Percentiles rank a stretch among this genome's conserved stretches.
These are phyloP conservation scores for Fusarium sp. DNA, from an alignment of 2,329 filamentous ascomycete genomes.

Conservation along the genomic window DNA sequence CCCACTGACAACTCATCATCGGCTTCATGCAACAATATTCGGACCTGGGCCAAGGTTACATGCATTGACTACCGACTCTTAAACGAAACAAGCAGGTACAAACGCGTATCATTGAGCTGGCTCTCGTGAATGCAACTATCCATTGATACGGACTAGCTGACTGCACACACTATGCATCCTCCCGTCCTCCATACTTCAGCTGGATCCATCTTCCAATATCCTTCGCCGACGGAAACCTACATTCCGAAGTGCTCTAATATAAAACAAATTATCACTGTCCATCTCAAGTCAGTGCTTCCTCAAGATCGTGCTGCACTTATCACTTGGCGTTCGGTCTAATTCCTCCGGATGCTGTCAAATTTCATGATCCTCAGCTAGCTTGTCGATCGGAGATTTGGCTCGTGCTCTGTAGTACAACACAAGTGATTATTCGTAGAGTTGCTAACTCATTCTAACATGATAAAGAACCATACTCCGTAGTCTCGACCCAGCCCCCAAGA, in stretches of 20 bases:
- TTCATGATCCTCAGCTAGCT: not conserved
- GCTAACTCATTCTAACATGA: not conserved
- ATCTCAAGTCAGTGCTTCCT: not conserved
- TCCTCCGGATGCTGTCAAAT: not conserved
- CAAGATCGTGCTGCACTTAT: not conserved
- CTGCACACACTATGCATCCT: not conserved
- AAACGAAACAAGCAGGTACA: not conserved
- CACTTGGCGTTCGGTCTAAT: conserved; percentile 15
- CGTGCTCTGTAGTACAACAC: not conserved
- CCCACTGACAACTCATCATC: conserved; percentile 21
- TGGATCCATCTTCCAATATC: not conserved
- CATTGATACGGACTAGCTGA: not conserved
- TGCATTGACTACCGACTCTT: not conserved
- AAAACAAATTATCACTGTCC: conserved; percentile 18
- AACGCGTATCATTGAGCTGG: conserved; percentile 7
- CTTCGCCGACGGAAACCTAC: not conserved
- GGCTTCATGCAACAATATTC: conserved; percentile 11
- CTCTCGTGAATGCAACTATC: not conserved
- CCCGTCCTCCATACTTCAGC: conserved; percentile 2
- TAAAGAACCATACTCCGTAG: not conserved
- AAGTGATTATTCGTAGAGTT: not conserved
- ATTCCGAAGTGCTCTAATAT: not conserved
- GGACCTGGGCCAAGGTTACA: not conserved
- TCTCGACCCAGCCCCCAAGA: conserved; percentile 4
- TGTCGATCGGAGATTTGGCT: not conserved